Base-by-base conservation (phyloP, 2,329 filamentous ascomycete genomes). In the Cercospora sp. region DNA sequence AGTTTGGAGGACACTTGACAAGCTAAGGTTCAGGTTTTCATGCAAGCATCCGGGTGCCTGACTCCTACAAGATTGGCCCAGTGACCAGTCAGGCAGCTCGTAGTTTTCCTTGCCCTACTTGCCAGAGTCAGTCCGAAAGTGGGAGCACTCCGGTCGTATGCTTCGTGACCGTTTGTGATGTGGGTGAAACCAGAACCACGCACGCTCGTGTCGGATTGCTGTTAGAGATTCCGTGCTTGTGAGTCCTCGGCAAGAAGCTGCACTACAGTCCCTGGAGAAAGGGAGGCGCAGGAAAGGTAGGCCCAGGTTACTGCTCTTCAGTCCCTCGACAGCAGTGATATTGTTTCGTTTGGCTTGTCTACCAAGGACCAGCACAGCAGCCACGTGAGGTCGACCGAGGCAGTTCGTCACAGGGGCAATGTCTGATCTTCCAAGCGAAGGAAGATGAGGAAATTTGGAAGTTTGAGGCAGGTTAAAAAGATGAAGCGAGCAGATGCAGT, bases 1-100 rank as follows among this genome's bases (percentile, higher is more conserved):
- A 63, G 60, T 63, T 63, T n/a, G 28, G 13, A 31, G 42, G 60
- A 33, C n/a, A 31, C 42, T 31, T 64, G 62, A 59, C 62, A 59
- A 55, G 62, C 62, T 48, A 58, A 59, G 60, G 62, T 64, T 64
- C 33, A 45, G 62, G 20, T 18, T 26, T 8, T 30, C 33, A 64
- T 64, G 51, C 62, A 33, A 28, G 7, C 8, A 18, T 6, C 62
- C 53, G 51, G 31, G 33, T 42, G 31, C 33, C 23, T 51, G 60
- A 62, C 60, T 51, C 42, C 26, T 9, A 62, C 60, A 20, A 62
- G 36, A 30, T 42, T 30, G 36, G 10, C 20, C 13, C 26, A 28
- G 20, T 33, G 39, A 28, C 60, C 36, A 39, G 31, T 60, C 13
- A 33, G 7, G 3, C 30, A 39, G 20, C 31, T 18, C 28, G 31